Percentiles rank a stretch among this genome's conserved stretches.
Conservation (phyloP, 352 stramenopile species). For the Achlya hypogyna region DNA sequence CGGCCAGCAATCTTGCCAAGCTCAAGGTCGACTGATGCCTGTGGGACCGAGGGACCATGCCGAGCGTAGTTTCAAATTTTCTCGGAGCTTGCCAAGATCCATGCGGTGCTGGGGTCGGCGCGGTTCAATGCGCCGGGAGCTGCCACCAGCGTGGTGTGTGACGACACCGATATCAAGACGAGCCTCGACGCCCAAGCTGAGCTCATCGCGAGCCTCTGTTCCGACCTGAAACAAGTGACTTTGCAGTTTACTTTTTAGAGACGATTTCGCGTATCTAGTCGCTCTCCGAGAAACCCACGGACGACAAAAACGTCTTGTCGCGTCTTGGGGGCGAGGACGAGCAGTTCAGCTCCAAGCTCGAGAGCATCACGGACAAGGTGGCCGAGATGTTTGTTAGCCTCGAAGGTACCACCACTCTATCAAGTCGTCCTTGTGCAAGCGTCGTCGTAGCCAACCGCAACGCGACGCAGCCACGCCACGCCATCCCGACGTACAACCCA, state of each 20-base stretch:
- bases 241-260: not conserved
- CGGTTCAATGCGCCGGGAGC: not conserved
- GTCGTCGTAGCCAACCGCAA: constrained; percentile 13
- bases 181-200: constrained; percentile 13
- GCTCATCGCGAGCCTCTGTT: constrained; percentile 13
- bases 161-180: constrained; percentile 12
- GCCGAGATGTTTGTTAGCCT: constrained; percentile 18
- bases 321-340: not conserved
- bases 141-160: not conserved
- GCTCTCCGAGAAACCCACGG: not conserved
- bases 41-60: not conserved
- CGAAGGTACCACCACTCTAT: constrained; percentile 1
- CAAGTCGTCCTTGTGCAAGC: too few species aligned
- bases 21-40: constrained; percentile 2
- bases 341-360: constrained; percentile 13
- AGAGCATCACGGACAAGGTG: constrained; percentile 20
- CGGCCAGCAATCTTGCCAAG: constrained; percentile 13
- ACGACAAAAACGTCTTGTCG: not conserved
- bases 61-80: constrained; percentile 18
- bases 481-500: constrained; percentile 19
- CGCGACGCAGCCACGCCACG: not conserved
- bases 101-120: constrained; percentile 13
- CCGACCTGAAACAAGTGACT: constrained; percentile 16
- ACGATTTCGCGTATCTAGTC: not conserved
- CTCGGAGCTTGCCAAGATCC: constrained; percentile 19